Conservation (phyloP, 2,329 filamentous ascomycete genomes). For the Phyllosticta capitalensis region DNA sequence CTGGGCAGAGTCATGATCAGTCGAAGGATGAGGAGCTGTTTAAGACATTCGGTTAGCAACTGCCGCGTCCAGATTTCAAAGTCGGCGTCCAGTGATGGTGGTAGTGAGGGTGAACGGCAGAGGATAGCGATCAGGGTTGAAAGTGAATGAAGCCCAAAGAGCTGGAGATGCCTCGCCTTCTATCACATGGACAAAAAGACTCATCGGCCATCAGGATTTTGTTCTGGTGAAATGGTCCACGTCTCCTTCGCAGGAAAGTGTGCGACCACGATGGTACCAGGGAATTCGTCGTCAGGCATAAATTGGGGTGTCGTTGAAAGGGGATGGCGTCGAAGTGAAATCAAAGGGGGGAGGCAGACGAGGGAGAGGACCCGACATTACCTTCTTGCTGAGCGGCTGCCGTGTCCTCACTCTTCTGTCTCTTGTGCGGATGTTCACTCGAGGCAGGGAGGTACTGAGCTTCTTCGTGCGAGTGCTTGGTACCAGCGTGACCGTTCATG, state of each 20-base stretch:
- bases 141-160: neutral
- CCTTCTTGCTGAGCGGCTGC: neutral
- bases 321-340: neutral
- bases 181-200: no score
- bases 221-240: no score
- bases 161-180: no score
- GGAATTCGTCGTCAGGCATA: neutral
- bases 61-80: neutral
- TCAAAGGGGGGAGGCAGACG: neutral
- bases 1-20: neutral
- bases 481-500: no score
- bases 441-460: constrained; percentile 9
- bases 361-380: neutral
- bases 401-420: constrained; percentile 10
- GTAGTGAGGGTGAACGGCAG: neutral
- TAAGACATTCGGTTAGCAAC: neutral
- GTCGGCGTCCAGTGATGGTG: neutral
- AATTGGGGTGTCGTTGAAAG: neutral
- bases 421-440: constrained; percentile 8
- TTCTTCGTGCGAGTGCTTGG: constrained; percentile 11
- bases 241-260: no score
- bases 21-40: neutral
- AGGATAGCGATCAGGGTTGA: neutral
- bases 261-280: no score
- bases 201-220: no score